Conservation (phyloP, 148 eudicot species). For the Vaccinium vitisidaea region DNA sequence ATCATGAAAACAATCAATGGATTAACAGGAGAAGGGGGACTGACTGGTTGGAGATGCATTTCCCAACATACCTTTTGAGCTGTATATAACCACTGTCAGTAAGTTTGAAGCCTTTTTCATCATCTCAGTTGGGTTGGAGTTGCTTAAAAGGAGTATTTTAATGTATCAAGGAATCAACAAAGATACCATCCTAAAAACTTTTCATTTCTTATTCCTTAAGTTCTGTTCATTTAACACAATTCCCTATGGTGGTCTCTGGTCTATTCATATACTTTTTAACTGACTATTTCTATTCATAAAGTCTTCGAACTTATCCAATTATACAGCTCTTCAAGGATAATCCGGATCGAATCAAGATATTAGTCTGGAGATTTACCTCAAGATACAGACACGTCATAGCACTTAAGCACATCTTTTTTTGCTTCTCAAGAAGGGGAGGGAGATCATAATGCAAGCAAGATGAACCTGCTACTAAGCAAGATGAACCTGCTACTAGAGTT, state of each 20-base stretch:
- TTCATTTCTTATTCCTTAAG: not conserved
- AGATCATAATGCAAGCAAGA: not conserved
- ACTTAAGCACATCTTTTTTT: not conserved
- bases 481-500: not conserved
- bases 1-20: not conserved
- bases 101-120: not conserved
- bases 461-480: not conserved
- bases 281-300: not conserved
- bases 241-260: too few species aligned
- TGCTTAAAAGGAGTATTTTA: not conserved
- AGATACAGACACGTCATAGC: not conserved
- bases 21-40: not conserved
- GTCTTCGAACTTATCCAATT: not conserved
- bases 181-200: not conserved
- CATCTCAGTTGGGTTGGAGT: not conserved
- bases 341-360: not conserved
- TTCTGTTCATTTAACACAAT: not conserved
- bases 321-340: constrained; percentile 1
- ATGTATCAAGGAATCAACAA: not conserved
- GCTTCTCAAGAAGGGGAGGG: not conserved
- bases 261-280: not conserved
- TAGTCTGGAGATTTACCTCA: not conserved
- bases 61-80: not conserved
- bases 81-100: not conserved
- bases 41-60: not conserved